These are phyloP conservation scores for Salisapilia sapeloensis DNA, from an alignment of 352 stramenopile species.

Conservation along the genomic window DNA sequence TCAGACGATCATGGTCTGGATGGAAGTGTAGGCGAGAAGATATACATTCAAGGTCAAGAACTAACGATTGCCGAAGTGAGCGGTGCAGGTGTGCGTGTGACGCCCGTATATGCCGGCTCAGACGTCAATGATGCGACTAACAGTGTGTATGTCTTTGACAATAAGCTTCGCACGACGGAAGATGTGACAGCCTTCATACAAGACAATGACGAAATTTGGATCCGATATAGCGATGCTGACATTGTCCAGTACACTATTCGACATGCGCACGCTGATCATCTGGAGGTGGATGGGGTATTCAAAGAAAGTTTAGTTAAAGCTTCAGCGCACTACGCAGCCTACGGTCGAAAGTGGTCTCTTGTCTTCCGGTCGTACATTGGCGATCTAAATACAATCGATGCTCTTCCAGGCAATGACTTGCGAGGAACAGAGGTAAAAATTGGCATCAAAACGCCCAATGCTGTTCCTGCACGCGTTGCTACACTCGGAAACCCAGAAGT, in stretches of 20 bases:
- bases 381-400: conserved; percentile 34
- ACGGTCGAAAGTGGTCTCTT: conserved; percentile 41
- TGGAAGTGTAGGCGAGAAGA: conserved; percentile 4
- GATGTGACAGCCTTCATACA: conserved; percentile 18
- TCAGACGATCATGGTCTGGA: conserved; percentile 22
- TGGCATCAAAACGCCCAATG: conserved; percentile 15
- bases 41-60: conserved; percentile 18
- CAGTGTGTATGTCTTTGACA: conserved; percentile 34
- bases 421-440: conserved; percentile 33
- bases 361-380: conserved; percentile 51
- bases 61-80: conserved; percentile 15
- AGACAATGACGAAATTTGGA: conserved; percentile 30
- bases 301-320: conserved; percentile 14
- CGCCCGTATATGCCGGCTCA: conserved; percentile 12
- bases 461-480: conserved; percentile 17
- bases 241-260: conserved; percentile 28
- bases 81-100: conserved; percentile 13
- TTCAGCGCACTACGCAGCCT: conserved; percentile 13
- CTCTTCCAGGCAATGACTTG: conserved; percentile 35
- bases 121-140: conserved; percentile 12
- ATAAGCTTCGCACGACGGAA: conserved; percentile 37
- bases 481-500: conserved; percentile 30
- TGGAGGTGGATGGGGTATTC: conserved; percentile 34
- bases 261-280: conserved; percentile 9
- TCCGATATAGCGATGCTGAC: conserved; percentile 15